A percentile compares a stretch with the other conserved stretches of the same genome.
These are phyloP conservation scores for Amaranthus cruentus DNA, from an alignment of 148 eudicot genomes.

Conservation along the genomic window DNA sequence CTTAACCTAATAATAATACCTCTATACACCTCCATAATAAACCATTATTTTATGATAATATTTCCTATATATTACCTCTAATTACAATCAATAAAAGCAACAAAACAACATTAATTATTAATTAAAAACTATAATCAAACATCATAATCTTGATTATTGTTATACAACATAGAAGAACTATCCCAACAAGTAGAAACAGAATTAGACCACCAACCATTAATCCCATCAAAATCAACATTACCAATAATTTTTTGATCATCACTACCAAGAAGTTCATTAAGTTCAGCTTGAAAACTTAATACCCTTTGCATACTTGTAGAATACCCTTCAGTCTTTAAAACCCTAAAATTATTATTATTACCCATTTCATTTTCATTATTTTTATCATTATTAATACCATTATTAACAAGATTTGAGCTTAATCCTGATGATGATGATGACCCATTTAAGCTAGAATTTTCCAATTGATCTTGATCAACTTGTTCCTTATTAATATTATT, in stretches of 20 bases:
- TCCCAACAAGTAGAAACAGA: conserved; percentile 20
- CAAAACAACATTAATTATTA: neutral
- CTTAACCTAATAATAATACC: conserved; percentile 6
- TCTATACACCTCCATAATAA: conserved; percentile 1
- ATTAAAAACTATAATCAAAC: conserved; percentile 2
- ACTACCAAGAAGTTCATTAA: conserved; percentile 22
- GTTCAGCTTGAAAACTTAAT: conserved; percentile 26
- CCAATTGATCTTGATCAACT: conserved; percentile 27
- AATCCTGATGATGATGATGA: conserved; percentile 21
- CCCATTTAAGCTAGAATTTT: conserved; percentile 24
- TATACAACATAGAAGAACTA: conserved; percentile 16
- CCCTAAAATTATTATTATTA: neutral
- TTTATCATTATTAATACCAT: neutral
- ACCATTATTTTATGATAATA: neutral
- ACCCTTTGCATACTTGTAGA: conserved; percentile 19
- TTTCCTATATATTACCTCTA: neutral
- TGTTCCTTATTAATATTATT: neutral
- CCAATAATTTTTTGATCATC: conserved; percentile 5
- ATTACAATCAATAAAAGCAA: conserved; percentile 13
- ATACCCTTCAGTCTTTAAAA: neutral
- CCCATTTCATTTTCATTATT: neutral
- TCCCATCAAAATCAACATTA: conserved; percentile 21
- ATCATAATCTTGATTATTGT: conserved; percentile 28
- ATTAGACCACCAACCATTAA: conserved; percentile 31
- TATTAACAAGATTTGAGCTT: conserved; percentile 13